These are phyloP conservation scores for Linanthus parryae DNA, from an alignment of 148 eudicot species.

Conservation along the genomic window DNA sequence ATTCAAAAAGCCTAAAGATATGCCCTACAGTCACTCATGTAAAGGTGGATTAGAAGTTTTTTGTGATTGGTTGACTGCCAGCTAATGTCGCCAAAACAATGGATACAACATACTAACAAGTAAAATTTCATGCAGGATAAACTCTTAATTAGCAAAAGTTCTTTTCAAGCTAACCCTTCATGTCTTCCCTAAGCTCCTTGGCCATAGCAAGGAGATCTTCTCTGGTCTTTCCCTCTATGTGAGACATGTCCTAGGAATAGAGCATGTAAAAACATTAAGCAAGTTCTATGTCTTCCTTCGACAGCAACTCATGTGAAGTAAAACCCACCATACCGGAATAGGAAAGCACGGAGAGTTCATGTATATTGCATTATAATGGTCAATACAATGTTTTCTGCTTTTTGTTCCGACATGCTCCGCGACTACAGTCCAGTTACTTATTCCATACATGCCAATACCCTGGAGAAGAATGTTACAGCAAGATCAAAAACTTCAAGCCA, in stretches of 20 bases:
- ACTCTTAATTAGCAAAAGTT: not conserved
- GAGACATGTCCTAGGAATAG: conserved; percentile 77
- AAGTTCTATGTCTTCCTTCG: not conserved
- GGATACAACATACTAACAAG: not conserved
- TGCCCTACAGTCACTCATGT: not conserved
- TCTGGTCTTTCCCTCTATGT: conserved; percentile 85
- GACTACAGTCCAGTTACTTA: conserved; percentile 88
- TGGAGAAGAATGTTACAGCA: conserved; percentile 15
- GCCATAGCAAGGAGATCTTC: conserved; percentile 98
- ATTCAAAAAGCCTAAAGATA: not conserved
- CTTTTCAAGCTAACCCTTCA: conserved; percentile 45
- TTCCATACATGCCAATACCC: conserved; percentile 94
- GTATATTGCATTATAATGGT: conserved; percentile 65
- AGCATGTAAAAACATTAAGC: not conserved
- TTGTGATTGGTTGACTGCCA: not conserved
- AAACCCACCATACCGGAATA: conserved; percentile 64
- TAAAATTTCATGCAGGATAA: not conserved
- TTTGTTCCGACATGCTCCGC: conserved; percentile 98
- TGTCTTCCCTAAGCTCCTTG: conserved; percentile 56
- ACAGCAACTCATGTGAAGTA: not conserved
- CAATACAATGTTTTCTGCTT: conserved; percentile 77
- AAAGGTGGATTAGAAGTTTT: not conserved
- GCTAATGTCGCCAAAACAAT: not conserved
- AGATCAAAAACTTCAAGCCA: conserved; percentile 2
- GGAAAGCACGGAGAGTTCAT: conserved; percentile 98